Conservation (phyloP, 306 rosid genomes). For the Leucaena leucocephala region DNA sequence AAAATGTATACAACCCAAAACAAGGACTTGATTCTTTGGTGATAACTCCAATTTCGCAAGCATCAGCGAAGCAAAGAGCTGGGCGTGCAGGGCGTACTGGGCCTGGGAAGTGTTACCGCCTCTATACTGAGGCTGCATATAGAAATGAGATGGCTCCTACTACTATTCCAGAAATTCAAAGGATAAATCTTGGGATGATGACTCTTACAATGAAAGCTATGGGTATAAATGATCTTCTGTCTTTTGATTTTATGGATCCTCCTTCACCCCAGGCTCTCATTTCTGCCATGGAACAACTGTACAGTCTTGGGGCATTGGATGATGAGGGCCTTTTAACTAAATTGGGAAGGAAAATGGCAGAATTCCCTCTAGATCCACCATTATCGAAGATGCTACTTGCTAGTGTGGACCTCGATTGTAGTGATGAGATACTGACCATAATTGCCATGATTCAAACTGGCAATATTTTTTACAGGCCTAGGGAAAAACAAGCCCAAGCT, state of each 20-base stretch:
- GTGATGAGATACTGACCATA: no score
- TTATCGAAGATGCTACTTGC: no score
- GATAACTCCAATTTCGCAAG: conserved; percentile 86
- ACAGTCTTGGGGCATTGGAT: conserved; percentile 85
- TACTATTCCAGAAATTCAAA: conserved; percentile 77
- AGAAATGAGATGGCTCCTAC: conserved; percentile 83
- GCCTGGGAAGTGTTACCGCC: conserved; percentile 87
- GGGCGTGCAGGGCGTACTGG: conserved; percentile 94
- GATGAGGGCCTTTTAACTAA: conserved; percentile 71
- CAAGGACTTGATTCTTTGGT: conserved; percentile 44
- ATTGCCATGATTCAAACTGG: conserved; percentile 68
- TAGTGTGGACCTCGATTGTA: no score
- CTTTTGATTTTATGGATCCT: conserved; percentile 78
- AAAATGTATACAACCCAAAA: no score
- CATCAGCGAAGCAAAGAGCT: conserved; percentile 86
- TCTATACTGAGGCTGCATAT: conserved; percentile 82
- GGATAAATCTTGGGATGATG: conserved; percentile 70
- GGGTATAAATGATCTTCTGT: conserved; percentile 78
- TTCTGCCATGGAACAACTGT: conserved; percentile 81
- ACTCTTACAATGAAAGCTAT: conserved; percentile 79
- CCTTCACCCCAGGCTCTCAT: conserved; percentile 44
- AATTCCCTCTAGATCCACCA: no score
- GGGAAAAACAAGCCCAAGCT: conserved; percentile 89
- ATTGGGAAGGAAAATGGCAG: no score
- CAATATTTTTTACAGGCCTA: conserved; percentile 85